Conservation (phyloP, 306 rosid species). For the Purshia tridentata region DNA sequence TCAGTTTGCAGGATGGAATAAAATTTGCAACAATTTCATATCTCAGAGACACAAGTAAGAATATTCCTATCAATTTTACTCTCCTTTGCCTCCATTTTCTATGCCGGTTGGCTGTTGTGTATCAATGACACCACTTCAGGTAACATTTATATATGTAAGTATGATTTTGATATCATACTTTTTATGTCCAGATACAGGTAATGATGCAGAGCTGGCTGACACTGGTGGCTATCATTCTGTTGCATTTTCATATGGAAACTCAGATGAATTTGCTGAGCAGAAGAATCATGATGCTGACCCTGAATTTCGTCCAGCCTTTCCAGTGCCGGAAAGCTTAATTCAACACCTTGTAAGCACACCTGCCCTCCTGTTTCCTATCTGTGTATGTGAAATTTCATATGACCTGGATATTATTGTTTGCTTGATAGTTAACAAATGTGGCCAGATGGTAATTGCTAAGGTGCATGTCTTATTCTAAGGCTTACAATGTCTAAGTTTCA, state of each 20-base stretch:
- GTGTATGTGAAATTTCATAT: neutral
- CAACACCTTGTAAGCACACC: conserved; percentile 64
- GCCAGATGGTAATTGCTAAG: conserved; percentile 74
- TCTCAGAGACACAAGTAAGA: conserved; percentile 63
- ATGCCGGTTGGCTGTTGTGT: conserved; percentile 15
- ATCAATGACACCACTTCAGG: conserved; percentile 12
- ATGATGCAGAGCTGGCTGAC: conserved; percentile 29
- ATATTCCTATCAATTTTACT: conserved; percentile 33
- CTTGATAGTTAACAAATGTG: conserved; percentile 49
- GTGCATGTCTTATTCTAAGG: conserved; percentile 93
- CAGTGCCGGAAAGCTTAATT: conserved; percentile 66
- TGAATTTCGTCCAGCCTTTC: conserved; percentile 60
- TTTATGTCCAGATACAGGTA: conserved; percentile 45
- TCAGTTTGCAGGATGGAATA: conserved; percentile 65
- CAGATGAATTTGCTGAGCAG: conserved; percentile 33
- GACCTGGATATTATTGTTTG: conserved; percentile 31
- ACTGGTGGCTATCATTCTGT: conserved; percentile 53
- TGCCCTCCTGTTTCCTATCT: neutral
- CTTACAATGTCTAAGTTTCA: conserved; percentile 97
- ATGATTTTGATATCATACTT: conserved; percentile 29
- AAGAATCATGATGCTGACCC: conserved; percentile 38
- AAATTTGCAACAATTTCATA: conserved; percentile 57
- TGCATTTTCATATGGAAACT: conserved; percentile 62
- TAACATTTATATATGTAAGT: conserved; percentile 16
- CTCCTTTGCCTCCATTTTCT: conserved; percentile 1